A percentile compares a stretch with the other conserved stretches of the same genome.
These are phyloP conservation scores for Glaciozyma martinii DNA, from an alignment of 768 basidiomycete genomes.

Conservation along the genomic window DNA sequence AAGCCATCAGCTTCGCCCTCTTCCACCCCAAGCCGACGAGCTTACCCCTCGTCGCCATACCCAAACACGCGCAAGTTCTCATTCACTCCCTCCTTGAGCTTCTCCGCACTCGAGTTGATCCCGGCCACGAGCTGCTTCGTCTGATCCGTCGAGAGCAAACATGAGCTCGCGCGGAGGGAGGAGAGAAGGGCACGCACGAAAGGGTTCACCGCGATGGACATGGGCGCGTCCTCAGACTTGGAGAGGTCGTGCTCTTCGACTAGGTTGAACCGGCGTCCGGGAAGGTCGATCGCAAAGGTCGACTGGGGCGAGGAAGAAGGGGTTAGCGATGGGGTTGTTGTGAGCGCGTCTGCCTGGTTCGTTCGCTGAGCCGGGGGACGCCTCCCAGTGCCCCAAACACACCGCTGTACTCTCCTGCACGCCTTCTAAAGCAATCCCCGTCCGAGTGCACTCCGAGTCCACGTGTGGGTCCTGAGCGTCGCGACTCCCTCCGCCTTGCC, in stretches of 20 bases:
- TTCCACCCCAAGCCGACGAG: background rate
- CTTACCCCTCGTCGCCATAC: constrained; percentile 51
- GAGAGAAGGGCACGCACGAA: constrained; percentile 37
- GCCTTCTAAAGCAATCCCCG: no score
- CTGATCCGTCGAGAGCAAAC: constrained; percentile 27
- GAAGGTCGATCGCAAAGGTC: constrained; percentile 49
- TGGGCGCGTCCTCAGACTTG: constrained; percentile 84
- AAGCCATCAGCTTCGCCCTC: background rate
- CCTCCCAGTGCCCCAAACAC: no score
- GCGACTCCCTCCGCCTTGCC: no score
- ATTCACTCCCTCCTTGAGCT: constrained; percentile 59
- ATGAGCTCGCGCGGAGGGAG: background rate
- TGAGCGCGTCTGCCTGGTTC: no score
- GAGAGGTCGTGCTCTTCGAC: constrained; percentile 66
- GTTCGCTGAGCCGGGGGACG: no score
- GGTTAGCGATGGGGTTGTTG: no score
- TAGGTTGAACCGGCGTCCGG: constrained; percentile 50
- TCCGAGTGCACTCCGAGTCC: no score
- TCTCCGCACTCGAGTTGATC: constrained; percentile 65
- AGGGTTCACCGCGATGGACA: constrained; percentile 72
- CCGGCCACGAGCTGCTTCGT: constrained; percentile 61
- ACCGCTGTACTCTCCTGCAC: no score
- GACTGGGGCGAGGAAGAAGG: background rate
- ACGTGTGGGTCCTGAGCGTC: no score
- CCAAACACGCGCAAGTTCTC: constrained; percentile 69